Conservation (phyloP, 331 rosid species). For the Malus hybrid region DNA sequence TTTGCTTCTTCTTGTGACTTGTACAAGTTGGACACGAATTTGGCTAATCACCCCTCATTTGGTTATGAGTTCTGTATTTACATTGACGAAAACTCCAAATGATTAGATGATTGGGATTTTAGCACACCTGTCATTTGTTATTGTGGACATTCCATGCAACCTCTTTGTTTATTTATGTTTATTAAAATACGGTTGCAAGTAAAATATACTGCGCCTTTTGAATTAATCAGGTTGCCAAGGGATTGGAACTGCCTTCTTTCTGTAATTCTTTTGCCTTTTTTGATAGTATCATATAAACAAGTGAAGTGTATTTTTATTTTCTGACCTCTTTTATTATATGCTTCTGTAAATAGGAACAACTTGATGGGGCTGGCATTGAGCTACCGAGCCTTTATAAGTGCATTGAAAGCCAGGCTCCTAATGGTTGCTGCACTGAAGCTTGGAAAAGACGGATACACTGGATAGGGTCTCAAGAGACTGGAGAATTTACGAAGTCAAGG, state of each 20-base stretch:
- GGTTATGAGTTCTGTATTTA: neutral
- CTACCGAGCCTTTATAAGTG: constrained; percentile 78
- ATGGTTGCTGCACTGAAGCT: constrained; percentile 79
- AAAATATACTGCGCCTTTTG: neutral
- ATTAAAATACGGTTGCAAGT: neutral
- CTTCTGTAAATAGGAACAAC: constrained; percentile 74
- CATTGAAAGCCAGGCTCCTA: constrained; percentile 86
- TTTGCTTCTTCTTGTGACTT: neutral
- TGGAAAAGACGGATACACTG: constrained; percentile 93
- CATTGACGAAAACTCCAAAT: neutral
- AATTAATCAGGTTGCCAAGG: neutral
- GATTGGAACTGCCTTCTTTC: neutral
- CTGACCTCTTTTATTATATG: constrained; percentile 7
- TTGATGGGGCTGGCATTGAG: constrained; percentile 95
- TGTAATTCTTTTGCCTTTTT: neutral
- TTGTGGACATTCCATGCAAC: neutral
- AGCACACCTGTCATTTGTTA: neutral
- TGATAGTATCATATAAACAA: neutral
- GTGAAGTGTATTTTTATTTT: constrained; percentile 4
- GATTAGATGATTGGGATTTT: neutral
- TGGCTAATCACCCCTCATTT: neutral
- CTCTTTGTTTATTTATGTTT: neutral
- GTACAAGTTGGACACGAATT: neutral
- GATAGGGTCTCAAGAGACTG: constrained; percentile 71
- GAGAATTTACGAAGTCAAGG: constrained; percentile 49